Conservation (phyloP, 2,329 filamentous ascomycete genomes). For the Teratosphaeriaceae sp. region DNA sequence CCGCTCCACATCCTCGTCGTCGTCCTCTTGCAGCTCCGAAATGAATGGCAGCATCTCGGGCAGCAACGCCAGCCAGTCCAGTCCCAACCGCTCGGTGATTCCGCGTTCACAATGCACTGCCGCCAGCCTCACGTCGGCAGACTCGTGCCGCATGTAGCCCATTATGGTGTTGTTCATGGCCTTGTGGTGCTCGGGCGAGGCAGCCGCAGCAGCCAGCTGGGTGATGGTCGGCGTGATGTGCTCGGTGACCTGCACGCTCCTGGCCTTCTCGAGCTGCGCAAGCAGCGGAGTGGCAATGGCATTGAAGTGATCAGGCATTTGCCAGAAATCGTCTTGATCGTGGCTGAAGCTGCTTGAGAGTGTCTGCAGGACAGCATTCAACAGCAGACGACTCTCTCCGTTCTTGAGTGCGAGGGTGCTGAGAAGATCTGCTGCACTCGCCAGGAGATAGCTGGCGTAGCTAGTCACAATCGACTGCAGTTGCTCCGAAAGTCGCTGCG, state of each 20-base stretch:
- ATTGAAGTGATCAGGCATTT: constrained; percentile 78
- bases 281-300: constrained; percentile 64
- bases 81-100: constrained; percentile 66
- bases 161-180: constrained; percentile 75
- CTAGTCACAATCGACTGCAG: constrained; percentile 92
- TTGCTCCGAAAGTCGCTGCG: constrained; percentile 70
- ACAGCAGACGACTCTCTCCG: constrained; percentile 50
- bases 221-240: constrained; percentile 66
- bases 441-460: constrained; percentile 80
- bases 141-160: constrained; percentile 68
- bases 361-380: constrained; percentile 63
- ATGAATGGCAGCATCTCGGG: constrained; percentile 97
- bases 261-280: constrained; percentile 46
- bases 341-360: constrained; percentile 73
- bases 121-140: constrained; percentile 65
- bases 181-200: constrained; percentile 86
- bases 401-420: constrained; percentile 25
- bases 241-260: constrained; percentile 41
- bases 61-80: constrained; percentile 87
- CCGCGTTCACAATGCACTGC: constrained; percentile 73
- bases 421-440: constrained; percentile 63
- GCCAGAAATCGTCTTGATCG: constrained; percentile 94
- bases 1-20: constrained; percentile 85
- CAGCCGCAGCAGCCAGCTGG: constrained; percentile 71
- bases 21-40: constrained; percentile 91